phyloP scores from a whole-genome alignment of 176 grass and related monocot species.

The Triticum turgidum region DNA sequence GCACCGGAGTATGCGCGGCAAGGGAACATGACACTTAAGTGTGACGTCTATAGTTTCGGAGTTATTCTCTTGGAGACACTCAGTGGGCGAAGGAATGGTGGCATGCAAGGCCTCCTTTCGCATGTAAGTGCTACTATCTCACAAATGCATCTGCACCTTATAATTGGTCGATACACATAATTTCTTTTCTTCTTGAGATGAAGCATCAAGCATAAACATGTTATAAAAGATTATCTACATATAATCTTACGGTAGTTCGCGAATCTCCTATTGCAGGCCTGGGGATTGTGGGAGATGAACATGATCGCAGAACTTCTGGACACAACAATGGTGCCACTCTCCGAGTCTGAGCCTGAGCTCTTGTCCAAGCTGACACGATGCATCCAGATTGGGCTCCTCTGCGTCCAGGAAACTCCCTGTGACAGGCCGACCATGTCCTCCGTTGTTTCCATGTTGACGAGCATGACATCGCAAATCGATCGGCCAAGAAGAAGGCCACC shows the following conservation, averaged over 20 bases:
- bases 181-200: background rate
- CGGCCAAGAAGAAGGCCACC: background rate
- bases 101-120: background rate
- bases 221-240: background rate
- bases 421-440: constrained; percentile 33
- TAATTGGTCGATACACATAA: background rate
- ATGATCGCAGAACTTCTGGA: constrained; percentile 24
- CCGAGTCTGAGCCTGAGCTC: background rate
- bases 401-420: constrained; percentile 29
- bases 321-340: background rate
- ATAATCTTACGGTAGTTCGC: too few species aligned
- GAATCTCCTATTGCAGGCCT: constrained; percentile 14
- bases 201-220: background rate
- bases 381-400: constrained; percentile 52
- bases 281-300: constrained; percentile 39
- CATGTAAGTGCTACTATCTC: background rate
- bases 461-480: background rate
- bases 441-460: constrained; percentile 33
- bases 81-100: constrained; percentile 1
- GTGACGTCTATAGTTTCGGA: background rate
- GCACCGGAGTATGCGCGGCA: background rate
- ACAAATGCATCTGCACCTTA: background rate
- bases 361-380: constrained; percentile 23
- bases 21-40: background rate
- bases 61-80: constrained; percentile 1